phyloP scores from a whole-genome alignment of 176 grass and related monocot species.

The Microstegium vimineum region DNA sequence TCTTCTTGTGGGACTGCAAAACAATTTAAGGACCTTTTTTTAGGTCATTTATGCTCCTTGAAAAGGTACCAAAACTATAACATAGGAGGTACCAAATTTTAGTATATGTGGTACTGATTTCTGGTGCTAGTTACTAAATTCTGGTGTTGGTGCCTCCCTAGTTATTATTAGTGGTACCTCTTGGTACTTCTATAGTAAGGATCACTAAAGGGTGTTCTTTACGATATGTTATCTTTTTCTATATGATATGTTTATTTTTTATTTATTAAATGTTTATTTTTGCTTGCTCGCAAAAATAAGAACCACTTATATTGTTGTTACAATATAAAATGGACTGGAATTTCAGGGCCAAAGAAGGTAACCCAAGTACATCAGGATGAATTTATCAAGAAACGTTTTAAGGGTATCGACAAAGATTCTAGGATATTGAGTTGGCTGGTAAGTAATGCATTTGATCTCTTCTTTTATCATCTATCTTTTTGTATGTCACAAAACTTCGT shows the following conservation, averaged over 20 bases:
- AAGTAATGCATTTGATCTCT: constrained; percentile 34
- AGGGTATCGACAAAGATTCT: constrained; percentile 80
- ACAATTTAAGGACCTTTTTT: neutral
- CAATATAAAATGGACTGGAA: neutral
- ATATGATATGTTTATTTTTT: neutral
- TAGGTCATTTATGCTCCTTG: neutral
- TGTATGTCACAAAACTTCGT: neutral
- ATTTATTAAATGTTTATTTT: neutral
- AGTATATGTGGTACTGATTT: neutral
- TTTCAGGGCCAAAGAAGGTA: constrained; percentile 45
- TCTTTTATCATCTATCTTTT: constrained; percentile 11
- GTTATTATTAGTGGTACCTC: neutral
- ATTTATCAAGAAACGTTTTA: constrained; percentile 86
- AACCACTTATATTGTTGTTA: neutral
- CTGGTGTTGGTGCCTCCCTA: neutral
- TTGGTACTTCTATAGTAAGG: neutral
- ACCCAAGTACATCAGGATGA: constrained; percentile 41
- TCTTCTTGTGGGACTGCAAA: neutral
- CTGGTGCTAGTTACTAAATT: neutral
- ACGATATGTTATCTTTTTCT: neutral
- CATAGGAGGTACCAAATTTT: neutral
- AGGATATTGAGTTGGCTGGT: constrained; percentile 88
- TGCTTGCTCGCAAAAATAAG: neutral
- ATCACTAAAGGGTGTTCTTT: too few species aligned
- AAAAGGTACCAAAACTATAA: neutral